These are phyloP conservation scores for Hypoxylon fragiforme DNA, from an alignment of 495 filamentous ascomycete genomes.

Conservation along the genomic window DNA sequence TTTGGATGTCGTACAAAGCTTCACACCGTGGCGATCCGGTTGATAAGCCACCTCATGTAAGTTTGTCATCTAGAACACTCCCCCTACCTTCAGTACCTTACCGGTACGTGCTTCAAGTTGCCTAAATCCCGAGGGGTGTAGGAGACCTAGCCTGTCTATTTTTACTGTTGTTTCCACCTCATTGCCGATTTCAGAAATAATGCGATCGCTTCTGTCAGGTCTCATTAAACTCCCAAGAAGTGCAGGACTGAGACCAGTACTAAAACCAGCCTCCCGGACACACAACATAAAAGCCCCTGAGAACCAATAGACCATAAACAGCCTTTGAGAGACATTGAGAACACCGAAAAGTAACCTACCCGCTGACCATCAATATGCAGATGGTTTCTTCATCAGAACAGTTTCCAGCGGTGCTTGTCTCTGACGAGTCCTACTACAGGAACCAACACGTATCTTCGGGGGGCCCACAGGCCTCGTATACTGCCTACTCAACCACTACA, in stretches of 20 bases:
- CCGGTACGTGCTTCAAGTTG: neutral
- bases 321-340: too few species aligned
- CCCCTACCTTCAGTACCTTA: constrained; percentile 2
- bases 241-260: constrained; percentile 14
- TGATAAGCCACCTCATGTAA: constrained; percentile 28
- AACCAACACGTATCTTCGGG: constrained; percentile 18
- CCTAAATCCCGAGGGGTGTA: constrained; percentile 15
- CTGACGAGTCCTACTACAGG: constrained; percentile 31
- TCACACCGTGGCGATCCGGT: constrained; percentile 26
- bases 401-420: constrained; percentile 23
- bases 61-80: constrained; percentile 27
- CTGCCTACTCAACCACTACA: constrained; percentile 23
- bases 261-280: constrained; percentile 21
- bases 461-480: constrained; percentile 25
- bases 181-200: constrained; percentile 11
- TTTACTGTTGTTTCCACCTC: constrained; percentile 8
- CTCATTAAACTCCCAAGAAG: neutral
- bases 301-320: too few species aligned
- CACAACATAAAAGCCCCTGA: neutral
- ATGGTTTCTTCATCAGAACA: constrained; percentile 34
- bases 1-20: constrained; percentile 28
- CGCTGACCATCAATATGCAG: constrained; percentile 22
- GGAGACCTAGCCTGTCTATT: constrained; percentile 13
- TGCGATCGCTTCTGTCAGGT: constrained; percentile 3
- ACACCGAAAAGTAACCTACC: neutral